These are phyloP conservation scores for Arabis hirsuta DNA, from an alignment of 345 rosid genomes.

Conservation along the genomic window DNA sequence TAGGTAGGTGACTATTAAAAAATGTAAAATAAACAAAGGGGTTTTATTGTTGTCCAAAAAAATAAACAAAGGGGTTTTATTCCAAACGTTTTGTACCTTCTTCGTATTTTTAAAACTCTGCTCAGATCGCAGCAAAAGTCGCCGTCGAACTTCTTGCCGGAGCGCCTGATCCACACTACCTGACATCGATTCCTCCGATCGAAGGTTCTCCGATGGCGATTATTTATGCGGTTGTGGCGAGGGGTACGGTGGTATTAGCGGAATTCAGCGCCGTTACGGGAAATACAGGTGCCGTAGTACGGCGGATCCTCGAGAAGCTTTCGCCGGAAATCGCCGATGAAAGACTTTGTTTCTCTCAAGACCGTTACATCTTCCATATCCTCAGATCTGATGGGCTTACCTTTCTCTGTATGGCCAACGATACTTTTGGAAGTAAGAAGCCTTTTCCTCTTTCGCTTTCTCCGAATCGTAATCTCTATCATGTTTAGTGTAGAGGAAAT, in stretches of 20 bases:
- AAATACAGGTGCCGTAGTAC: conserved; percentile 82
- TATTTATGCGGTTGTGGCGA: conserved; percentile 84
- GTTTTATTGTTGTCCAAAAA: too few species aligned
- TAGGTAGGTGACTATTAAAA: not conserved
- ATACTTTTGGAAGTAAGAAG: conserved; percentile 83
- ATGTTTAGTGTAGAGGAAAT: not conserved
- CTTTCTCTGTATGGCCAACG: conserved; percentile 97
- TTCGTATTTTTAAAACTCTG: conserved; percentile 7
- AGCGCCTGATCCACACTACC: conserved; percentile 16
- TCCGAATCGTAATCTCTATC: conserved; percentile 17
- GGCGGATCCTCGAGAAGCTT: conserved; percentile 91
- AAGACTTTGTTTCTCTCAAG: conserved; percentile 92
- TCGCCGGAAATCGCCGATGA: conserved; percentile 73
- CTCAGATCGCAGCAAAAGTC: conserved; percentile 34
- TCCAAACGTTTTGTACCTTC: conserved; percentile 20
- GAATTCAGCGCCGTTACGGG: conserved; percentile 98
- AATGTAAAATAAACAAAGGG: not conserved
- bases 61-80: conserved; percentile 8
- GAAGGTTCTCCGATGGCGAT: conserved; percentile 68
- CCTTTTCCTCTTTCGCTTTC: not conserved
- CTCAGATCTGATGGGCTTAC: conserved; percentile 89
- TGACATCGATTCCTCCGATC: not conserved
- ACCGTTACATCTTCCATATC: conserved; percentile 88
- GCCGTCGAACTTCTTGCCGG: conserved; percentile 33
- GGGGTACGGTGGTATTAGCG: conserved; percentile 90